Percentiles rank a stretch among this genome's conserved stretches.
These are phyloP conservation scores for Apiospora saccharicola DNA, from an alignment of 2,329 filamentous ascomycete genomes.

Conservation along the genomic window DNA sequence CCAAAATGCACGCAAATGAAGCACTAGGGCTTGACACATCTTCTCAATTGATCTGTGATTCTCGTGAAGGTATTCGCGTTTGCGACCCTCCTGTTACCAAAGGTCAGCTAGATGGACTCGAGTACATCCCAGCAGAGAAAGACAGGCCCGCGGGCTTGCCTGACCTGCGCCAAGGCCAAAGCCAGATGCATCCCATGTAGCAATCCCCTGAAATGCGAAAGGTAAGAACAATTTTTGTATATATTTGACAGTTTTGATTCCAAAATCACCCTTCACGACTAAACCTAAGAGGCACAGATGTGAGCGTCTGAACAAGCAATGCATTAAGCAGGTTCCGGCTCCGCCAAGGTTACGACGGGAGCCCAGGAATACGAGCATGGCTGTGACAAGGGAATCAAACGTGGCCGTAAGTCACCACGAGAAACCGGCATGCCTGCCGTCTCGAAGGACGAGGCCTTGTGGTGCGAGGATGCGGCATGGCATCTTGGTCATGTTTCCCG, in stretches of 20 bases:
- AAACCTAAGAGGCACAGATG: slow-evolving; percentile 20
- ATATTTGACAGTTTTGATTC: too few relatives aligned
- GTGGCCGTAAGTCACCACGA: background rate
- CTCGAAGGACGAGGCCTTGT: slow-evolving; percentile 1
- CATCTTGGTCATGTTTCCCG: background rate
- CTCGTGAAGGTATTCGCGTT: background rate
- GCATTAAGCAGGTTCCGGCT: slow-evolving; percentile 25
- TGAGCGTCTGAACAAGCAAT: slow-evolving; percentile 27
- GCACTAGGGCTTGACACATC: background rate
- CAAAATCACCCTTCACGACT: background rate
- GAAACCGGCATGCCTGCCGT: slow-evolving; percentile 3
- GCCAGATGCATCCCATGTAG: slow-evolving; percentile 25
- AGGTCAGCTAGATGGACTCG: slow-evolving; percentile 2
- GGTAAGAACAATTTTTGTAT: background rate
- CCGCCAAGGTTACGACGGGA: slow-evolving; percentile 19
- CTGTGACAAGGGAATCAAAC: background rate
- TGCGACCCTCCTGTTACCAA: background rate
- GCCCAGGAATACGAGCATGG: background rate
- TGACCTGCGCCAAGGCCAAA: slow-evolving; percentile 28
- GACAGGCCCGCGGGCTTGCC: slow-evolving; percentile 27
- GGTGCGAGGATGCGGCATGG: background rate
- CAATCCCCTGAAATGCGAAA: slow-evolving; percentile 26
- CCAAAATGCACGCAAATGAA: background rate
- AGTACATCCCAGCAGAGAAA: slow-evolving; percentile 9
- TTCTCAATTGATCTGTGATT: background rate